phyloP scores from a whole-genome alignment of 352 stramenopile genomes.

The Globisporangium middletonii region DNA sequence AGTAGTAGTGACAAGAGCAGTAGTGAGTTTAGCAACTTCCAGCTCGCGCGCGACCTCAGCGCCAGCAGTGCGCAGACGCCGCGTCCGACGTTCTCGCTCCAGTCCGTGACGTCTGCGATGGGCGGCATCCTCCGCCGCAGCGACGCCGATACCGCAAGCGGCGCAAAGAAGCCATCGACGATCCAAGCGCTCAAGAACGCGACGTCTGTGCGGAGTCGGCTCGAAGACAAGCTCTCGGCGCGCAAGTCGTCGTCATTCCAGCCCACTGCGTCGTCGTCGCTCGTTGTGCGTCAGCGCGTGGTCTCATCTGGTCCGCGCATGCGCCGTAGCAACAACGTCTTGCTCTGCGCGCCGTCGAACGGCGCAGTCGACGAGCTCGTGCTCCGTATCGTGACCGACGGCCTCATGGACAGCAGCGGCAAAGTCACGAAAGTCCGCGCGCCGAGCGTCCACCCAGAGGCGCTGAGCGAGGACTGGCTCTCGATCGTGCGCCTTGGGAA shows the following conservation, averaged over 20 bases:
- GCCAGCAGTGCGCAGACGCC: neutral
- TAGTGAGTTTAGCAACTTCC: conserved; percentile 45
- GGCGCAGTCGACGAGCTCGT: conserved; percentile 88
- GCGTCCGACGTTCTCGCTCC: conserved; percentile 48
- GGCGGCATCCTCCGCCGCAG: conserved; percentile 60
- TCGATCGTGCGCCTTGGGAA: conserved; percentile 82
- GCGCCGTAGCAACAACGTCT: conserved; percentile 51
- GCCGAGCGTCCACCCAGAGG: conserved; percentile 61
- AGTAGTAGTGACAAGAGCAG: neutral
- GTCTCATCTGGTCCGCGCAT: conserved; percentile 17
- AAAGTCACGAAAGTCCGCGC: conserved; percentile 49
- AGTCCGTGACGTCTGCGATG: conserved; percentile 33
- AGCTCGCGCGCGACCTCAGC: conserved; percentile 29
- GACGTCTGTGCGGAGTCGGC: conserved; percentile 41
- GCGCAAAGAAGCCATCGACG: conserved; percentile 28
- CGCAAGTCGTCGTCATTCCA: conserved; percentile 5
- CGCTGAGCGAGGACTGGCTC: conserved; percentile 34
- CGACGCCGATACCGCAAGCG: conserved; percentile 10
- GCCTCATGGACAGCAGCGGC: conserved; percentile 57
- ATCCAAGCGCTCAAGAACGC: conserved; percentile 65
- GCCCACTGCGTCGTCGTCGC: conserved; percentile 8
- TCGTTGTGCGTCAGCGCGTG: conserved; percentile 48
- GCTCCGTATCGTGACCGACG: conserved; percentile 80
- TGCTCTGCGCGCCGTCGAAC: conserved; percentile 89
- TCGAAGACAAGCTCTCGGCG: conserved; percentile 59